Evolutionary conservation across 2,329 filamentous ascomycete species (phyloP), one percentile per base, ranked within the genome.

Genomic region (Fusarium agapanthi): DNA sequence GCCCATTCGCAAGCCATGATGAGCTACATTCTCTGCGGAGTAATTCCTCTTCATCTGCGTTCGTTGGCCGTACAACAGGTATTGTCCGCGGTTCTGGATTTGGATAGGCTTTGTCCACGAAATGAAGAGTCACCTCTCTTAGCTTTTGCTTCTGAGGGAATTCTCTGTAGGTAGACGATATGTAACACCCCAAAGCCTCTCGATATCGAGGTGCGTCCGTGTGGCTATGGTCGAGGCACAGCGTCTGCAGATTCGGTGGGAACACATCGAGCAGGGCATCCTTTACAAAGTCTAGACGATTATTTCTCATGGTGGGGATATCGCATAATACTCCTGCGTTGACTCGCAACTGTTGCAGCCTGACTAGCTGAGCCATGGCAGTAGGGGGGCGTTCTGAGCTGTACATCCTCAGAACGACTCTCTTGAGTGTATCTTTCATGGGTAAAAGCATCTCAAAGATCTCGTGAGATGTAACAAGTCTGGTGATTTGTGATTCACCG

Each of bases 121-220:
- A 22, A 34, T 67, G 28, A 14, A 69, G n/a, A 32, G 47, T 30
- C 0, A 69, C 45, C 6, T 20, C 40, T 43, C 32, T 34, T 15
- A 63, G 16, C 14, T 41, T 54, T 40, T 69, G 64, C 45, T 69
- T 45, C 3, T 28, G 26, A 0, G 32, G 26, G 2, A 20, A 16
- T 15, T 7, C 10, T 40, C n/a, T 50, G n/a, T 32, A 68, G 12
- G 66, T 68, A 7, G 47, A 64, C 7, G 12, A 24, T 16, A 63
- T 54, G 32, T 69, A 69, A 16, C 12, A 22, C 3, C n/a, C 24
- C 30, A 69, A 11, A 12, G 65, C 66, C 12, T 54, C n/a, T n/a
- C n/a, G 6, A 48, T 47, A 26, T 15, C 6, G 5, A 20, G 14
- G 18, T 50, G 34, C 16, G 8, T 44, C 14, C 14, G 4, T 5